These are phyloP conservation scores for Saccharomyces hybrid DNA, from an alignment of 1,139 yeast species.

Conservation along the genomic window DNA sequence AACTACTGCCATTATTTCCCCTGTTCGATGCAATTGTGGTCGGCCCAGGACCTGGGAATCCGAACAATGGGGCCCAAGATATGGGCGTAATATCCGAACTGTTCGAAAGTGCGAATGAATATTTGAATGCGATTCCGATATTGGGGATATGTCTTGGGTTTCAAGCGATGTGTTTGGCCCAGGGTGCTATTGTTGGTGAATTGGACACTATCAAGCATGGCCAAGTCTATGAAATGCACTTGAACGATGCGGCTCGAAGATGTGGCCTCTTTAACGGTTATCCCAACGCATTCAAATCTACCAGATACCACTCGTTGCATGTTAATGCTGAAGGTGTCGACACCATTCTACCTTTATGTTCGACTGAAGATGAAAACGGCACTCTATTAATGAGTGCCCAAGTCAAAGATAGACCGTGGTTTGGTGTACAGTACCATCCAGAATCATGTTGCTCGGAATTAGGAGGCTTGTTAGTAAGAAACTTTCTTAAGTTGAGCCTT, in stretches of 20 bases:
- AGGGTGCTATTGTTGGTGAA: conserved; percentile 50
- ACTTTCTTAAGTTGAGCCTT: conserved; percentile 53
- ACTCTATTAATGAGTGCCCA: conserved; percentile 70
- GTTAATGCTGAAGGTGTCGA: conserved; percentile 33
- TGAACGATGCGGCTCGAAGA: conserved; percentile 33
- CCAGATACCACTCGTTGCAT: conserved; percentile 82
- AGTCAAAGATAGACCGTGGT: conserved; percentile 58
- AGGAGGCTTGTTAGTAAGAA: conserved; percentile 52
- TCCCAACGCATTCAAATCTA: conserved; percentile 48
- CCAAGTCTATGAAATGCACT: conserved; percentile 47
- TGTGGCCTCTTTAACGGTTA: conserved; percentile 36
- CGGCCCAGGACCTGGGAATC: conserved; percentile 98
- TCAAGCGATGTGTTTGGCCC: conserved; percentile 67
- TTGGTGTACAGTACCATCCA: conserved; percentile 95
- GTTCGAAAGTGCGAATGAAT: conserved; percentile 16
- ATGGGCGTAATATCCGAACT: conserved; percentile 60
- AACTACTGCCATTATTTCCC: conserved; percentile 33
- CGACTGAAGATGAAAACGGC: conserved; percentile 35
- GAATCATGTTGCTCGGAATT: conserved; percentile 78
- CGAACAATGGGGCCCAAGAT: conserved; percentile 47
- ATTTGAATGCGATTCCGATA: conserved; percentile 44
- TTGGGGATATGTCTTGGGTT: conserved; percentile 92
- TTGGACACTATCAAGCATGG: conserved; percentile 72
- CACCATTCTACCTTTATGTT: conserved; percentile 50
- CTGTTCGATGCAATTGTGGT: conserved; percentile 71